Base-by-base conservation (phyloP, 495 filamentous ascomycete genomes). In the Chaetomidium leptoderma region DNA sequence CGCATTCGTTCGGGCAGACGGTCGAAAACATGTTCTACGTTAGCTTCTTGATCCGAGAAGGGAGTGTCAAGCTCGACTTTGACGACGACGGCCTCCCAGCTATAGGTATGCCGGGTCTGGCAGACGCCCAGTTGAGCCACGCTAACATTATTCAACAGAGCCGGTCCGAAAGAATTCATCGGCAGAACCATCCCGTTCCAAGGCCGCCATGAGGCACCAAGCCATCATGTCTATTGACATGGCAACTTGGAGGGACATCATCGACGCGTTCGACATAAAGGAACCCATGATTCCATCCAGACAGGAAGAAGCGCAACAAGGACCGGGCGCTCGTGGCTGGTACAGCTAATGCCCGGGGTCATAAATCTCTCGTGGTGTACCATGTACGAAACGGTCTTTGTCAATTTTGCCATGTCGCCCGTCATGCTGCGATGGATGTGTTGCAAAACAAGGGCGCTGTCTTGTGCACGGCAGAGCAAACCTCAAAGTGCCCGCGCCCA, bases 11-110 rank as follows among this genome's bases (percentile, higher is more conserved):
- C 65, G 91, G 92, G 0, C 95, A 99, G 73, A 97, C 90, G 2
- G 83, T 97, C 4, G 93, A 99, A 70, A 99, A 99, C 69, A 72
- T 99, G 63, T 99, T 99, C 72, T 97, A 97, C 66, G 79, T 96
- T 57, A 92, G 88, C 68, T 99, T 99, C 71, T 73, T 99, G 54
- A 90, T 97, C 55, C 83, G 86, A 52, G 95, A 99, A 69, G 92
- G 92, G 7, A 81, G 75, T 53, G 80, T 88, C 11, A 86, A 81
- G 32, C 75, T 96, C 21, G 70, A 74, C 0, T 76, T 78, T 40
- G 88, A 92, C 69, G 75, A 81, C 10, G 67, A 86, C 19, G 77
- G 76, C 2, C 68, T 93, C 21, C 90, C 91, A 33, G 81, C 86
- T 19, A 68, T 97, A 35, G 74, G 91, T 95, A 79, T 74, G 87